Evolutionary conservation across 306 rosid species (phyloP).

Genomic region (Prunus armeniaca): DNA sequence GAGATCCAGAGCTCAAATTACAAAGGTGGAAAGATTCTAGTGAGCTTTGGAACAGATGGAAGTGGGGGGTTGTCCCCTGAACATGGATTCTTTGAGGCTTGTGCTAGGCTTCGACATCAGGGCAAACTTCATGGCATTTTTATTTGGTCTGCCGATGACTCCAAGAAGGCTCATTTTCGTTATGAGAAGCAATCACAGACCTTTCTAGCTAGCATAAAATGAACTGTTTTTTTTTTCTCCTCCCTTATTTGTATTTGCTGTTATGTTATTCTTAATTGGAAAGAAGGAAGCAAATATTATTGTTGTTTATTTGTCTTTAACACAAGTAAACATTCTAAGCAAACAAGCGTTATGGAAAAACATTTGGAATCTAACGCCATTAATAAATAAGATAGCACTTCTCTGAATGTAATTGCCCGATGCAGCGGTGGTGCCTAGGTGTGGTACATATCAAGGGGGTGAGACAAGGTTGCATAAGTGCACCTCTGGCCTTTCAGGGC

Average conservation of each 20-base stretch:
- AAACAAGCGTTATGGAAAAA: not conserved
- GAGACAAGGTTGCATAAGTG: not conserved
- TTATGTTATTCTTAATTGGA: not conserved
- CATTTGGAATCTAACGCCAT: not conserved
- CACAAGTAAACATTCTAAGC: not conserved
- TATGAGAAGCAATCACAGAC: constrained; percentile 28
- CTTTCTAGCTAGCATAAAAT: constrained; percentile 3
- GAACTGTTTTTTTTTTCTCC: not conserved
- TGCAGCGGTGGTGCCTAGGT: not conserved
- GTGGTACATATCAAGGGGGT: not conserved
- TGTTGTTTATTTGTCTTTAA: not conserved
- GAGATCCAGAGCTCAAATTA: constrained; percentile 21
- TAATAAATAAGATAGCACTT: not conserved
- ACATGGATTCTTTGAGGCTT: constrained; percentile 29
- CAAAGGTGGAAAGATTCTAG: constrained; percentile 21
- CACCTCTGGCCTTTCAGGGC: not conserved
- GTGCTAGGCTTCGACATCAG: constrained; percentile 11
- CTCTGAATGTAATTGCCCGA: not conserved
- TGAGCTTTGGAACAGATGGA: constrained; percentile 25
- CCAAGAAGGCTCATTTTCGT: constrained; percentile 5
- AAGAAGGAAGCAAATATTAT: not conserved
- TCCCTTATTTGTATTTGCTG: not conserved
- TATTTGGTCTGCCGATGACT: constrained; percentile 29
- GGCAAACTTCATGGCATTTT: constrained; percentile 24
- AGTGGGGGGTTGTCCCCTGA: constrained; percentile 26